Percentiles rank a stretch among this genome's conserved stretches.
Conservation (phyloP, 306 rosid genomes). For the Acacia melanoxylon region DNA sequence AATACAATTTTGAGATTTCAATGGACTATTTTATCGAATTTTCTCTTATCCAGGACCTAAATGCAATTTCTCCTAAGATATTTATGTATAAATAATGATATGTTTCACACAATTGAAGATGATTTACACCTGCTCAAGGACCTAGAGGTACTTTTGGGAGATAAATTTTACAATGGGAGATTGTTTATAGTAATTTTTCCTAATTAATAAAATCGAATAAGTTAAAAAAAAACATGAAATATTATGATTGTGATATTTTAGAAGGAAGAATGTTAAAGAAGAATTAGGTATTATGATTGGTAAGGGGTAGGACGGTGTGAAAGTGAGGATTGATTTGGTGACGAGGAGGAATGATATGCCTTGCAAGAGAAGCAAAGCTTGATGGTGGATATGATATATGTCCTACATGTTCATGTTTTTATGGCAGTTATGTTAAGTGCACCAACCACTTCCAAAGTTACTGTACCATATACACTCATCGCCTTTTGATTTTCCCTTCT, state of each 20-base stretch:
- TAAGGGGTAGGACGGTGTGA: not conserved
- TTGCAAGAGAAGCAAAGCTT: constrained; percentile 14
- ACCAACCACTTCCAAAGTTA: not conserved
- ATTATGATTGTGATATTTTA: not conserved
- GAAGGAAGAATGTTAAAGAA: not conserved
- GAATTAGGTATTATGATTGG: not conserved
- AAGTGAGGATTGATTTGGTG: not conserved
- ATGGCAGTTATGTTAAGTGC: not conserved
- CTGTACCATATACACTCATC: not conserved
- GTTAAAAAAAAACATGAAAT: too few species aligned
- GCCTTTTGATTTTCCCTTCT: not conserved
- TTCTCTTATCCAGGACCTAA: too few species aligned
- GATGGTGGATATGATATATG: not conserved
- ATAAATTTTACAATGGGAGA: too few species aligned
- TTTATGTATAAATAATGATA: too few species aligned
- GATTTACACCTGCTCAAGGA: too few species aligned
- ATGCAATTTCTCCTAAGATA: too few species aligned
- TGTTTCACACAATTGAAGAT: too few species aligned
- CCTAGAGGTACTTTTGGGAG: too few species aligned
- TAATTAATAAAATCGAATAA: not conserved
- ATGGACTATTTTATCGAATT: too few species aligned
- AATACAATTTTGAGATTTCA: too few species aligned
- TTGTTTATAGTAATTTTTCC: too few species aligned
- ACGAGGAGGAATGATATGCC: not conserved
- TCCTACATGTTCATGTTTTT: not conserved